Conservation (phyloP, 73 alveolate species). For the Tetrahymena malaccensis region DNA sequence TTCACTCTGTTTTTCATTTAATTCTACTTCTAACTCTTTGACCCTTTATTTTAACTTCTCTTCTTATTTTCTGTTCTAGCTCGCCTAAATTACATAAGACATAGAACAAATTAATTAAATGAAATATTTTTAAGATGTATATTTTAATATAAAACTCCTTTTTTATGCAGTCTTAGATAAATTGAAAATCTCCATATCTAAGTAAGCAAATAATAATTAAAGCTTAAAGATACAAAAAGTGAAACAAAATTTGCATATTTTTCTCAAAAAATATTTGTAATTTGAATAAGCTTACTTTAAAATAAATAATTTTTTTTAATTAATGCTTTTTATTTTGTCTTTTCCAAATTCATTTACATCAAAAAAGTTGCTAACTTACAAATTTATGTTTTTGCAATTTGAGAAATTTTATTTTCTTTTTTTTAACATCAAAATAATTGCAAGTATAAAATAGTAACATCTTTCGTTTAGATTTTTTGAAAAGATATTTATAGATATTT, state of each 20-base stretch:
- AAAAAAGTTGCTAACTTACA: background rate
- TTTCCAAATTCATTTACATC: background rate
- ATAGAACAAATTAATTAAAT: background rate
- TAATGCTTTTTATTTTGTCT: background rate
- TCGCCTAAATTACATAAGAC: background rate
- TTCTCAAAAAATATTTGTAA: no score
- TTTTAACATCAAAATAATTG: no score
- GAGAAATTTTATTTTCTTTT: background rate
- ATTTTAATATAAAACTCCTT: background rate
- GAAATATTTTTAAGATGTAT: background rate
- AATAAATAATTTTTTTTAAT: no score
- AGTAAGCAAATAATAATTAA: background rate
- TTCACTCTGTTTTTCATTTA: background rate
- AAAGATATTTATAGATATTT: no score
- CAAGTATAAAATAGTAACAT: background rate
- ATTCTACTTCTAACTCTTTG: background rate
- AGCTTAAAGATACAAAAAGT: background rate
- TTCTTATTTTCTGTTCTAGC: background rate
- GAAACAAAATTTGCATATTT: background rate
- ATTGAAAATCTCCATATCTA: background rate
- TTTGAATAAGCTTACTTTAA: no score
- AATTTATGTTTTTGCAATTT: no score
- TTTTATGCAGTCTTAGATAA: no score
- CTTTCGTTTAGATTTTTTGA: no score
- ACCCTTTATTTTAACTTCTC: background rate